Conservation (phyloP, 768 basidiomycete species). For the Tricholoma hemisulphureum region DNA sequence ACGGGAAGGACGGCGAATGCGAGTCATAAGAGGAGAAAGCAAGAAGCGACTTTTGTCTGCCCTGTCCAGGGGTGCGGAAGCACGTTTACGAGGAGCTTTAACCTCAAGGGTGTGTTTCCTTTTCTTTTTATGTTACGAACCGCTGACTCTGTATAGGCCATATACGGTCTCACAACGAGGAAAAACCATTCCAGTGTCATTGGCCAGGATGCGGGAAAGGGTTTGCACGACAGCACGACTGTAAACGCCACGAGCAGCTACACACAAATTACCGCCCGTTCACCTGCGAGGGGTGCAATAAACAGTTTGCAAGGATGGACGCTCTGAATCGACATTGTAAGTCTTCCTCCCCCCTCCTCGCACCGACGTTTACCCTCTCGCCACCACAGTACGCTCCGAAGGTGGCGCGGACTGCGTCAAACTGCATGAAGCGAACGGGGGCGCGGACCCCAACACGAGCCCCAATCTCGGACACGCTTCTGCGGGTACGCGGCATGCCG, state of each 20-base stretch:
- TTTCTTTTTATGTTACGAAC: not conserved
- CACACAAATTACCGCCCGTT: constrained; percentile 93
- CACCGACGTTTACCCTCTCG: not conserved
- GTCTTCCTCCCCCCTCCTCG: constrained; percentile 32
- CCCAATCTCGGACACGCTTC: not conserved
- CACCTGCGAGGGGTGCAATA: constrained; percentile 87
- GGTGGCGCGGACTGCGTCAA: constrained; percentile 75
- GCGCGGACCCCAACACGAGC: not conserved
- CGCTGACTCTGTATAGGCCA: constrained; percentile 57
- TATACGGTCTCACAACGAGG: constrained; percentile 90
- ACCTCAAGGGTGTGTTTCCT: constrained; percentile 70
- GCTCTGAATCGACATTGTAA: constrained; percentile 90
- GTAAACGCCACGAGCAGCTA: constrained; percentile 93
- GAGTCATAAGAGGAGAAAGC: constrained; percentile 80
- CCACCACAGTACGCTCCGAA: constrained; percentile 65
- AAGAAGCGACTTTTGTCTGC: constrained; percentile 83
- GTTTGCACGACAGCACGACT: constrained; percentile 93
- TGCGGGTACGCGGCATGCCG: not conserved
- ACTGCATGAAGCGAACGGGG: constrained; percentile 31
- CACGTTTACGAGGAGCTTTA: constrained; percentile 91
- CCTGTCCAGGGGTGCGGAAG: constrained; percentile 81
- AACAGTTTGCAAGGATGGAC: constrained; percentile 94
- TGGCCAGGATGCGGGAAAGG: constrained; percentile 95
- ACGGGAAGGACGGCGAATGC: constrained; percentile 88
- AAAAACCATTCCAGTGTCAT: constrained; percentile 91